Conservation (phyloP, 371 early-diverging fungal species). For the Capillidium rhysosporum region DNA sequence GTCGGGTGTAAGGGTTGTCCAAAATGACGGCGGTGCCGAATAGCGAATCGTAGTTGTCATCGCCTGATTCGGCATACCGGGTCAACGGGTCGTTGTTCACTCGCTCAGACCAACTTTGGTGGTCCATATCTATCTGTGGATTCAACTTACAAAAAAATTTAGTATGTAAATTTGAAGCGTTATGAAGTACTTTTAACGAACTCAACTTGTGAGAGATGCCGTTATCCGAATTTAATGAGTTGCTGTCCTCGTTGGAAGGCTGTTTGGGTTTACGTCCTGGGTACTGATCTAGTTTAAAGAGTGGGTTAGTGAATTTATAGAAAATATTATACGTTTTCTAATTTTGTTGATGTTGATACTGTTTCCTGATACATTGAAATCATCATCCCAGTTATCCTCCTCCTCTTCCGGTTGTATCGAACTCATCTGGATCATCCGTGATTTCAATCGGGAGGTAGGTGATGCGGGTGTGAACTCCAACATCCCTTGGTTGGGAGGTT, state of each 20-base stretch:
- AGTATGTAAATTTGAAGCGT: too few relatives aligned
- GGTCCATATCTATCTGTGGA: constrained; percentile 9
- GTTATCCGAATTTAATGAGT: constrained; percentile 7
- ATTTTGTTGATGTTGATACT: constrained; percentile 13
- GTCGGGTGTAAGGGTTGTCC: not conserved
- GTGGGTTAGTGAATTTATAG: not conserved
- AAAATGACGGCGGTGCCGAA: constrained; percentile 9
- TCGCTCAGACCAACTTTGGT: constrained; percentile 11
- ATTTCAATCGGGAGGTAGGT: not conserved
- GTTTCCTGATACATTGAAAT: constrained; percentile 16
- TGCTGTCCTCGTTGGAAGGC: constrained; percentile 1
- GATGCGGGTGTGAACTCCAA: not conserved
- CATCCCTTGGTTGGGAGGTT: constrained; percentile 1
- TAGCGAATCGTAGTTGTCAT: constrained; percentile 16
- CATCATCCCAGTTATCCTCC: constrained; percentile 21
- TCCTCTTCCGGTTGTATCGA: constrained; percentile 13
- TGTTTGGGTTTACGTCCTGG: not conserved
- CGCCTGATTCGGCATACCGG: constrained; percentile 15
- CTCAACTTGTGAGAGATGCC: constrained; percentile 7
- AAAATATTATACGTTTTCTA: constrained; percentile 7
- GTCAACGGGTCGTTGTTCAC: constrained; percentile 11
- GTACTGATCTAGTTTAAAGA: not conserved
- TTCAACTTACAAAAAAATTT: not conserved
- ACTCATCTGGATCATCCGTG: not conserved
- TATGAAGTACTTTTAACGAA: not conserved